phyloP scores from a whole-genome alignment of 1,139 yeast species.

The Candida sojae region DNA sequence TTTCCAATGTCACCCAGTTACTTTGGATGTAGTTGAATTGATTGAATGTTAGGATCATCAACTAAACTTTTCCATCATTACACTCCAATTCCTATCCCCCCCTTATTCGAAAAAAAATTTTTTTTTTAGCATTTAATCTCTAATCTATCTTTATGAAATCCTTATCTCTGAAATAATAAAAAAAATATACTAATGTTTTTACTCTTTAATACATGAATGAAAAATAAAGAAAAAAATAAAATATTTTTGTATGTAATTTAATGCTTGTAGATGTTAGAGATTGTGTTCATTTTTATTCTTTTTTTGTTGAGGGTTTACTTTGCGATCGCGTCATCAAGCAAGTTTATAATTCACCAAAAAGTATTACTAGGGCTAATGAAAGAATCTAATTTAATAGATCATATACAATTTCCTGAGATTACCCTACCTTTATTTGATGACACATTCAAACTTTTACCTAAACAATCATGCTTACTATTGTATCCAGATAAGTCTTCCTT shows the following conservation, averaged over 20 bases:
- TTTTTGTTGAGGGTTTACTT: not conserved
- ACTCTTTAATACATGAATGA: not conserved
- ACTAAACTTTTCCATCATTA: not conserved
- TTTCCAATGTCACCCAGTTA: constrained; percentile 37
- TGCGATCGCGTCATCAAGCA: not conserved
- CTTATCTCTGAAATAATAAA: not conserved
- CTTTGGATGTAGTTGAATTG: constrained; percentile 37
- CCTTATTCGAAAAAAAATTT: no score
- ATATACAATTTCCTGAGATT: constrained; percentile 5
- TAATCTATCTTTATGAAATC: not conserved
- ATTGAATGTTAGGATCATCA: constrained; percentile 25
- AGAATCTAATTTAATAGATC: constrained; percentile 8
- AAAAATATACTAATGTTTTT: not conserved
- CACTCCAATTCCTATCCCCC: not conserved
- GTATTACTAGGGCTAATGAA: constrained; percentile 5
- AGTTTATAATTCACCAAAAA: no score
- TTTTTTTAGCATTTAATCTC: not conserved
- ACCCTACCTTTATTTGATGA: not conserved
- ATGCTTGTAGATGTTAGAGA: no score
- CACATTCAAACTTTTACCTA: not conserved
- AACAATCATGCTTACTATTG: constrained; percentile 6
- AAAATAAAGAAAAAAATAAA: not conserved
- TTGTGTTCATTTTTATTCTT: not conserved
- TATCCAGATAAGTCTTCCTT: constrained; percentile 5
- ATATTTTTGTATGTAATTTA: no score